A percentile compares a stretch with the other conserved stretches of the same genome.
Evolutionary conservation across 108 stramenopile species (phyloP).

Genomic region (Fragilaria crotonensis): DNA sequence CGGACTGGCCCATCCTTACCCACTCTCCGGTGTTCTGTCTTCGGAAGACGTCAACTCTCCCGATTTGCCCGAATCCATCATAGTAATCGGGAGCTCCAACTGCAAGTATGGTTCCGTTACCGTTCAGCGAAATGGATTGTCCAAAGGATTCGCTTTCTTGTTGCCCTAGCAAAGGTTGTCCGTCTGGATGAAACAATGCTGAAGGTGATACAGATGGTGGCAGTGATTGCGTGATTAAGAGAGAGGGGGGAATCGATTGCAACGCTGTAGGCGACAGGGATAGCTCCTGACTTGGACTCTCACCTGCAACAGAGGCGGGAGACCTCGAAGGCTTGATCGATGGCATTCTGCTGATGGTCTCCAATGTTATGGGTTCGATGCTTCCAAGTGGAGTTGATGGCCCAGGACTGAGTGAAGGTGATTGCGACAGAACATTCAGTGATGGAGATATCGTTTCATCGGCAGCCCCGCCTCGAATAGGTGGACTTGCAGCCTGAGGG

Average conservation of each 20-base stretch:
- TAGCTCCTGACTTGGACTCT: too few relatives aligned
- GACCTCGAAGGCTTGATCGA: too few relatives aligned
- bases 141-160: constrained; percentile 21
- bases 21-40: constrained; percentile 9
- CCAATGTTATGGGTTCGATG: too few relatives aligned
- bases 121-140: constrained; percentile 23
- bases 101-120: constrained; percentile 30
- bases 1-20: constrained; percentile 11
- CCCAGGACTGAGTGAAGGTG: neutral
- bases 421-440: too few relatives aligned
- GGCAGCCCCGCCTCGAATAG: neutral
- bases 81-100: constrained; percentile 22
- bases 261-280: neutral
- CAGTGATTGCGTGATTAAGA: neutral
- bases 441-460: neutral
- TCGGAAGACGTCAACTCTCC: constrained; percentile 15
- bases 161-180: constrained; percentile 1
- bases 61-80: constrained; percentile 22
- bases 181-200: too few relatives aligned
- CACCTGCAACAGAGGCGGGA: too few relatives aligned
- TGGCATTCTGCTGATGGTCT: too few relatives aligned
- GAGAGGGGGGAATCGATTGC: neutral
- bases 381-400: neutral
- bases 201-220: too few relatives aligned
- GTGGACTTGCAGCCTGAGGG: too few relatives aligned